Evolutionary conservation across 2,329 filamentous ascomycete species (phyloP), one percentile per base, ranked within the genome.

Genomic region (Dothistroma pini): DNA sequence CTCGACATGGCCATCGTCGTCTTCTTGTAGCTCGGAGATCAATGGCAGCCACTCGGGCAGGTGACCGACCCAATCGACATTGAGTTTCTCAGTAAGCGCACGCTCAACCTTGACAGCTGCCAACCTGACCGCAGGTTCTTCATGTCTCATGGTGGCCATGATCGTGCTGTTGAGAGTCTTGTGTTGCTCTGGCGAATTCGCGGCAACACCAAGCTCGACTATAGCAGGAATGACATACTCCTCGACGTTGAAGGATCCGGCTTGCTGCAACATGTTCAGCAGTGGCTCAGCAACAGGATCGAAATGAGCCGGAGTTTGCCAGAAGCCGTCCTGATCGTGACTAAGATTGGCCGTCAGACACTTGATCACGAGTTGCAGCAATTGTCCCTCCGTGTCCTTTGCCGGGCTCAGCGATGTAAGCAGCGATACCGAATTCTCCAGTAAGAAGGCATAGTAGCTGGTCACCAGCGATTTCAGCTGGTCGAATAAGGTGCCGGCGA

Each of bases 41-140:
- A 93, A 91, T 21, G 96, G 93, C 74, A 99, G 78, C 89, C 97
- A 97, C 83, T 99, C 95, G 0, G 93, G 91, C 72, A 97, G 76
- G 79, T 96, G 84, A 1, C 87, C 85, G 62, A 99, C 78, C 95
- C 95, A 99, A 73, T 99, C 95, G 75, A 97, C 93, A 61, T 93
- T 93, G 29, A 97, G 78, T 53, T 85, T 82, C 68, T 89, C 86
- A 12, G 92, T 96, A 35, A 74, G 58, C 14, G 65, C 67, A 72
- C 92, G 89, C 78, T 97, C 86, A 68, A 89, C 89, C 76, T 87
- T 87, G 38, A 99, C 88, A 0, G 91, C 91, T 1, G 90, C 91
- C 35, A 97, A 80, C 16, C 95, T 84, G 8, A 93, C 88, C 25
- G 84, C 81, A 8, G 89, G 80, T 58, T 85, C 84, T 64, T 91